Evolutionary conservation across 305 asterid species (phyloP).

Genomic region (Fraxinus latifolia): DNA sequence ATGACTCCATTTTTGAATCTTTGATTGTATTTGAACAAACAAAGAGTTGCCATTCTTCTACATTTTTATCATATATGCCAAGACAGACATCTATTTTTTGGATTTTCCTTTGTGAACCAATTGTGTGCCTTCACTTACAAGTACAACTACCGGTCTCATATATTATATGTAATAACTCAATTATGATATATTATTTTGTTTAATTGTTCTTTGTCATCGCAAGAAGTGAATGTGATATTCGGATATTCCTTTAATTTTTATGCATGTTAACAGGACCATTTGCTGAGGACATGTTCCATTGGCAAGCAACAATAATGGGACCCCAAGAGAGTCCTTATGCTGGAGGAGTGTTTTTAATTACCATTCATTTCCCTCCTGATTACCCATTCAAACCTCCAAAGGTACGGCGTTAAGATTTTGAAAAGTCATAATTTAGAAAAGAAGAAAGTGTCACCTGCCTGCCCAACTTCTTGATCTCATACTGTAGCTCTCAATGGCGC

Average conservation of each 20-base stretch:
- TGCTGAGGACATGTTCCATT: slow-evolving; percentile 68
- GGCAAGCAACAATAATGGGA: slow-evolving; percentile 69
- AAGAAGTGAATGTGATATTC: background rate
- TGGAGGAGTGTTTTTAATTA: slow-evolving; percentile 57
- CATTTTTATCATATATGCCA: background rate
- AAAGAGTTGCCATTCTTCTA: background rate
- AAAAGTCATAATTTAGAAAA: background rate
- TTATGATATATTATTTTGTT: background rate
- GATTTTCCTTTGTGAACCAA: background rate
- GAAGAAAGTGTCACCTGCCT: background rate
- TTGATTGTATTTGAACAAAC: background rate
- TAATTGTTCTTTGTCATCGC: background rate
- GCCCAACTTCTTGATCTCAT: background rate
- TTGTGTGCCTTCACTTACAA: background rate
- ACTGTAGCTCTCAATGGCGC: background rate
- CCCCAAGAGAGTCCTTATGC: slow-evolving; percentile 62
- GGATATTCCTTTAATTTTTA: background rate
- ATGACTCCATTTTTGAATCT: background rate
- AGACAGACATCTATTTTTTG: background rate
- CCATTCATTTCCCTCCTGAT: slow-evolving; percentile 59
- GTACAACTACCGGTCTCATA: background rate
- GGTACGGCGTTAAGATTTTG: slow-evolving; percentile 27
- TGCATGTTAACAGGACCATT: slow-evolving; percentile 48
- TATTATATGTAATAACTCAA: background rate
- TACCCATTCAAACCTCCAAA: slow-evolving; percentile 69